phyloP scores from a whole-genome alignment of 2,329 filamentous ascomycete genomes.

The Grosmannia huntii region DNA sequence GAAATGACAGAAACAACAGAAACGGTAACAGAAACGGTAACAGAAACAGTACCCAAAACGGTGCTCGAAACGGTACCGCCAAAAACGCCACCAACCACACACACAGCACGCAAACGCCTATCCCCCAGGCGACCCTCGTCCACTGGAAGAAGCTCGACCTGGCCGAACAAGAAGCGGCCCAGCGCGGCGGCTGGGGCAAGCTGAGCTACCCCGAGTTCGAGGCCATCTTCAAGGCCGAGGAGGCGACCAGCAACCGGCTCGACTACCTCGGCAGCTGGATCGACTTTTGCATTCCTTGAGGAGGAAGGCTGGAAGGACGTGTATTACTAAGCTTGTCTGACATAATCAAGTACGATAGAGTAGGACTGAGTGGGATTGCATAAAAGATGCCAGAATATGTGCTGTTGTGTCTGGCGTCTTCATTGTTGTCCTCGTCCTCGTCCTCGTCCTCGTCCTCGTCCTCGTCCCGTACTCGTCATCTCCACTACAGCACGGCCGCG shows the following conservation, averaged over 20 bases:
- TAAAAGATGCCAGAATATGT: too few species aligned
- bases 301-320: not conserved
- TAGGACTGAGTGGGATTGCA: too few species aligned
- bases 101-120: not conserved
- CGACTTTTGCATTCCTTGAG: conserved; percentile 57
- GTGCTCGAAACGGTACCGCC: not conserved
- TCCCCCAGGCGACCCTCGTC: conserved; percentile 24
- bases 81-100: not conserved
- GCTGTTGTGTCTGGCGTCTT: too few species aligned
- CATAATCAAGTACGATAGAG: too few species aligned
- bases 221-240: conserved; percentile 54
- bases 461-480: too few species aligned
- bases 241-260: conserved; percentile 48
- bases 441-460: too few species aligned
- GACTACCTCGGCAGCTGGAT: conserved; percentile 87
- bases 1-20: not conserved
- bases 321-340: too few species aligned
- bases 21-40: not conserved
- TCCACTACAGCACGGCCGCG: not conserved
- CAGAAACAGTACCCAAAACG: not conserved
- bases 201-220: conserved; percentile 73
- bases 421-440: too few species aligned
- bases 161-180: conserved; percentile 54
- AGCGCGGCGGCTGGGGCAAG: conserved; percentile 67
- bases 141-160: conserved; percentile 45